Evolutionary conservation across 352 stramenopile species (phyloP).

Genomic region (Discostella stelligera): DNA sequence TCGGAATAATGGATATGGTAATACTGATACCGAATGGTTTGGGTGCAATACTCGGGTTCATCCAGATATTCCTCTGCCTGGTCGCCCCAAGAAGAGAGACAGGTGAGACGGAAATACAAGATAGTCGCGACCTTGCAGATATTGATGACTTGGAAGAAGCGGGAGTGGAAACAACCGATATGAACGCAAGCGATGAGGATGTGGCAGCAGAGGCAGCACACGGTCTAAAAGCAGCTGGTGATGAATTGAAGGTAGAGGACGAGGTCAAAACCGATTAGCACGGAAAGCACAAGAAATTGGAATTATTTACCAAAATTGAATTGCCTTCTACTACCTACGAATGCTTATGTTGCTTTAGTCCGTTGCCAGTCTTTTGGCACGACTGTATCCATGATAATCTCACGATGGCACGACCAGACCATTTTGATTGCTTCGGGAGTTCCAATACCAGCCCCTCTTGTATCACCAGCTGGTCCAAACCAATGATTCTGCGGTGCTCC

Average conservation of each 20-base stretch:
- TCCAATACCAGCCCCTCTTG: conserved; percentile 94
- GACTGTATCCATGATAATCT: conserved; percentile 92
- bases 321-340: not conserved
- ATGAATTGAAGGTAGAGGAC: not conserved
- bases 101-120: not conserved
- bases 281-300: not conserved
- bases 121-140: not conserved
- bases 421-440: conserved; percentile 97
- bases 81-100: conserved; percentile 21
- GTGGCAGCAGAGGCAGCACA: not conserved
- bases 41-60: conserved; percentile 50
- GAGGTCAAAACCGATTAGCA: not conserved
- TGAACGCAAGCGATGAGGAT: not conserved
- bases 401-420: conserved; percentile 97
- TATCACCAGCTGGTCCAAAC: conserved; percentile 94
- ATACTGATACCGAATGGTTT: conserved; percentile 60
- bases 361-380: conserved; percentile 68
- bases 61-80: conserved; percentile 47
- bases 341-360: conserved; percentile 50
- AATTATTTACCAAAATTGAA: not conserved
- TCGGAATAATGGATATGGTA: conserved; percentile 53
- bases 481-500: conserved; percentile 86
- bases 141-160: not conserved
- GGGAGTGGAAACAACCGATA: conserved; percentile 1
- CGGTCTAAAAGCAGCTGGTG: not conserved